A percentile compares a stretch with the other conserved stretches of the same genome.
phyloP scores from a whole-genome alignment of 208 protist species.

The Vickermania ingenoplastis region DNA sequence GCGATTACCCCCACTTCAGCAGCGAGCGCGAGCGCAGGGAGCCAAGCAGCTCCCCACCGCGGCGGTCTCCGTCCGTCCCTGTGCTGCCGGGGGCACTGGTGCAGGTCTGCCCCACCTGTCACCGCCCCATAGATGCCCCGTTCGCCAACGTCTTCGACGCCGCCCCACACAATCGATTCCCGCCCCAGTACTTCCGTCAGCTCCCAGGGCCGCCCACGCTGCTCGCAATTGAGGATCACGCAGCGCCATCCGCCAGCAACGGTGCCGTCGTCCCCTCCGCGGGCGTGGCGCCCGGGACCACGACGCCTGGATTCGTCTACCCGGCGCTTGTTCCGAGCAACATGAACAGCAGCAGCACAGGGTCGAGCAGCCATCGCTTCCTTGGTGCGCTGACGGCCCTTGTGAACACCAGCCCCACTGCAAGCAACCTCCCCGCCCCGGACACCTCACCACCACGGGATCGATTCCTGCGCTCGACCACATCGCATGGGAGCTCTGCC shows the following conservation, averaged over 20 bases:
- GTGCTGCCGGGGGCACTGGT: neutral
- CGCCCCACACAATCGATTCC: constrained; percentile 11
- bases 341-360: neutral
- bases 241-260: neutral
- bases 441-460: neutral
- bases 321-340: neutral
- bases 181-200: constrained; percentile 60
- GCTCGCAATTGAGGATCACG: constrained; percentile 27
- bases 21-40: neutral
- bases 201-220: constrained; percentile 12
- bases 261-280: neutral
- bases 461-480: neutral
- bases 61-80: neutral
- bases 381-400: neutral
- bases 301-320: neutral
- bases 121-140: constrained; percentile 14
- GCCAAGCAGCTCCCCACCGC: neutral
- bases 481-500: neutral
- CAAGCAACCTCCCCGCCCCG: neutral
- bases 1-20: neutral
- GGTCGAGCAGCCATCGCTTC: neutral
- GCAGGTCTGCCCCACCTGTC: constrained; percentile 23
- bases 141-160: constrained; percentile 8
- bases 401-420: neutral
- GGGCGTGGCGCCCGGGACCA: neutral